Evolutionary conservation across 495 filamentous ascomycete species (phyloP).

Genomic region (Viridothelium virens): DNA sequence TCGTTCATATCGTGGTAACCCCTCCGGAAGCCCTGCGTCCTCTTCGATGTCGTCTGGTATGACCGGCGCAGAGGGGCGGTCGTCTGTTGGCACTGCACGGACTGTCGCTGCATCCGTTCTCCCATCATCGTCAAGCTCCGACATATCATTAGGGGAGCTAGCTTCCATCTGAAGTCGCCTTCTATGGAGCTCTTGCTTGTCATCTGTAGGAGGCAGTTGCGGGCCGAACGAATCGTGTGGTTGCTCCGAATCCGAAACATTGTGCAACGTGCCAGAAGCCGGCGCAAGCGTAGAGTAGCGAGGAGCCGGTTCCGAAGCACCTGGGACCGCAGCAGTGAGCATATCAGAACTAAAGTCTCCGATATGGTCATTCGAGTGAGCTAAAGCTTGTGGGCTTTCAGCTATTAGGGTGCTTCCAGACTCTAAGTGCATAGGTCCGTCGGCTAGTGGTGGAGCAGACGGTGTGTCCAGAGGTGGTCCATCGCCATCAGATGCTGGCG

Average conservation of each 20-base stretch:
- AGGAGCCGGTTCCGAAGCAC: neutral
- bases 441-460: conserved; percentile 27
- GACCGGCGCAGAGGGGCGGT: conserved; percentile 12
- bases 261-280: conserved; percentile 1
- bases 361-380: neutral
- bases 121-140: conserved; percentile 39
- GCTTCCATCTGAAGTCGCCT: conserved; percentile 62
- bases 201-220: conserved; percentile 43
- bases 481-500: conserved; percentile 23
- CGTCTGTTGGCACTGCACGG: neutral
- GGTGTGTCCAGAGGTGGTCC: conserved; percentile 13
- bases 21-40: neutral
- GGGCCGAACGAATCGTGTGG: conserved; percentile 13
- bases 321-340: neutral
- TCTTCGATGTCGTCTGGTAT: conserved; percentile 1
- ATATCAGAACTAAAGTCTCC: neutral
- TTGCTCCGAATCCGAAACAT: conserved; percentile 20
- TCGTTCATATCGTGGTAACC: neutral
- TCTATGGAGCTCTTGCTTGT: conserved; percentile 81
- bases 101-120: conserved; percentile 12
- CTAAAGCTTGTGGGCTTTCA: neutral
- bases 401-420: neutral
- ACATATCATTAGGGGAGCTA: conserved; percentile 56
- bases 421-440: neutral
- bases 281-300: neutral